Base-by-base conservation (phyloP, 2,329 filamentous ascomycete species). In the Didymellaceae sp. region DNA sequence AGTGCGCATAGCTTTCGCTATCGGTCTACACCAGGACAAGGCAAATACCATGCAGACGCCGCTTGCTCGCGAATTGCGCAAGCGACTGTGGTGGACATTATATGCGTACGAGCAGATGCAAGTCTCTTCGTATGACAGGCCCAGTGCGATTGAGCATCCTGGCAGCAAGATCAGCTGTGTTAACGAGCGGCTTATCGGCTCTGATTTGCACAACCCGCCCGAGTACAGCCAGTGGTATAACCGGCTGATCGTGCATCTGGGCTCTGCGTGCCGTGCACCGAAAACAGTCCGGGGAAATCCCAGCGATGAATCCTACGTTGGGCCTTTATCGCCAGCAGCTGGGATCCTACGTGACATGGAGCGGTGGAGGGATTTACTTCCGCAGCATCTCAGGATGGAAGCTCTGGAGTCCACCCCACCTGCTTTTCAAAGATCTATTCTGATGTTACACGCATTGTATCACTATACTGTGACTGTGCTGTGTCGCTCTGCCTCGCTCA, bases 61-160 rank as follows among this genome's bases (percentile, higher is more conserved):
- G 4, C 59, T 75, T 2, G 61, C 66, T 3, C 57, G 71, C 14
- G 79, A 82, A 54, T 62, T 80, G 50, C 76, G 77, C 4, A 79
- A 76, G 55, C 71, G 80, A 0, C 52, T 83, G 10, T 84, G 81
- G 81, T 83, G 80, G 80, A 66, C 68, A 1, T 58, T 84, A 1
- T 82, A 76, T 58, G 66, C 71, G 1, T 62, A 82, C 13, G 82
- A 84, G 41, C 72, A 72, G 49, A 72, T 77, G 66, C 72, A 77
- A 52, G 74, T 75, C 13, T 74, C 74, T 16, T 73, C 75, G 17
- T 74, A 76, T 53, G 74, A 78, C 62, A 72, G 76, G 1, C 76
- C 76, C 0, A 77, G 75, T 50, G 73, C 75, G 13, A 76, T 78
- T 22, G 72, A 75, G 39, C 68, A 75, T 30, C 58, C 69, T 0